Conservation (phyloP, 139 green algal species). For the Tetradesmus obliquus region DNA sequence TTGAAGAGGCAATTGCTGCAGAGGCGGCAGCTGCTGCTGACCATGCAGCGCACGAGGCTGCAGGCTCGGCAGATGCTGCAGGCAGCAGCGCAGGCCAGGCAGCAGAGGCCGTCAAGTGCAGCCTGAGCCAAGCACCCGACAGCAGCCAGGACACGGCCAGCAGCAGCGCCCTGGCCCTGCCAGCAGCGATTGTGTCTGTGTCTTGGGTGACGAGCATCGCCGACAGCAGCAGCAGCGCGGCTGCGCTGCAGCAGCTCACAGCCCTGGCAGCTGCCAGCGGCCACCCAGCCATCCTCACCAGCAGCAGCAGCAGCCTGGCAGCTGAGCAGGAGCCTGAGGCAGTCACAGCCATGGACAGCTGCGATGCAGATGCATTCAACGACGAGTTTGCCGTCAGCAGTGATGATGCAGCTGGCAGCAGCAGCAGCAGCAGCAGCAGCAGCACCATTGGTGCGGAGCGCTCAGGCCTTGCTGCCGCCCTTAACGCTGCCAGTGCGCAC, state of each 20-base stretch:
- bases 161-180: background rate
- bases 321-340: background rate
- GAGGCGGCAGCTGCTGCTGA: conserved; percentile 16
- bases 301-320: background rate
- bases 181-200: background rate
- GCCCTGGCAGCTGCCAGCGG: conserved; percentile 8
- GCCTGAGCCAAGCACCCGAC: background rate
- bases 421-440: background rate
- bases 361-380: conserved; percentile 36
- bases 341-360: background rate
- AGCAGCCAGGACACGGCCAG: background rate
- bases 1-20: background rate
- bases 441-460: background rate
- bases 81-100: conserved; percentile 2
- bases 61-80: conserved; percentile 13
- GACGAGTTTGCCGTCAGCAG: conserved; percentile 17
- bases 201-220: background rate
- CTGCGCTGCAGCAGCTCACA: conserved; percentile 14
- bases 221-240: background rate
- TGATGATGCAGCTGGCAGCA: background rate
- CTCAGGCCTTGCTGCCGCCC: background rate
- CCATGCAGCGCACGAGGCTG: background rate
- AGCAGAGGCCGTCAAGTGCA: conserved; percentile 15
- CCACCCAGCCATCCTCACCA: conserved; percentile 6
- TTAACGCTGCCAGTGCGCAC: background rate